Evolutionary conservation across 129 eudicot genomes (phyloP).

Genomic region (Tanacetum coccineum): DNA sequence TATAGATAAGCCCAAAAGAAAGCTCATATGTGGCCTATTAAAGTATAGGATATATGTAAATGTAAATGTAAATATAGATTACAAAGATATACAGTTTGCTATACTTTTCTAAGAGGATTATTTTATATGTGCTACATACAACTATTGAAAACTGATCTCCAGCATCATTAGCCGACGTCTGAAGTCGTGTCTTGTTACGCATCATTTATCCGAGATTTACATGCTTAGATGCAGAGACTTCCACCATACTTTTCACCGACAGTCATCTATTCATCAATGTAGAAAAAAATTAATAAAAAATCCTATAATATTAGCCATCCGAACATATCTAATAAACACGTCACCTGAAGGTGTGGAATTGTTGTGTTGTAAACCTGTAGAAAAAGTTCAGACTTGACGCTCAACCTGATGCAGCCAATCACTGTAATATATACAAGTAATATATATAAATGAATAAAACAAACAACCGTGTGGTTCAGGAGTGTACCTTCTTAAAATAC

Average conservation of each 20-base stretch:
- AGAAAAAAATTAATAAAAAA: neutral
- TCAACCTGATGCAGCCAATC: constrained; percentile 46
- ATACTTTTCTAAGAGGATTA: neutral
- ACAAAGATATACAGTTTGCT: neutral
- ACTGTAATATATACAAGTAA: neutral
- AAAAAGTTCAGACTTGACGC: constrained; percentile 48
- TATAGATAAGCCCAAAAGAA: too few species aligned
- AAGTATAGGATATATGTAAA: too few species aligned
- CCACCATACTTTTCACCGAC: constrained; percentile 76
- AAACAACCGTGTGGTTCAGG: neutral
- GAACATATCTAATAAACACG: neutral
- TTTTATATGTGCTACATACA: neutral
- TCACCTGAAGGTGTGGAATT: constrained; percentile 78
- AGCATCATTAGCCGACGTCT: constrained; percentile 15
- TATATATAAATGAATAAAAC: neutral
- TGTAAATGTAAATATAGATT: too few species aligned
- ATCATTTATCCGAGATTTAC: neutral
- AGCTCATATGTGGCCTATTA: too few species aligned
- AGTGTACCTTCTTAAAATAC: constrained; percentile 68
- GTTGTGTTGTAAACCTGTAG: constrained; percentile 43
- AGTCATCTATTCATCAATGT: constrained; percentile 36
- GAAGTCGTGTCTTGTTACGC: constrained; percentile 2
- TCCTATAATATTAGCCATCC: neutral
- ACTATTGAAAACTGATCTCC: constrained; percentile 4
- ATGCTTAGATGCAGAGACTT: constrained; percentile 33